A percentile compares a stretch with the other conserved stretches of the same genome.
Conservation (phyloP, 352 stramenopile genomes). For the Globisporangium yorkense region DNA sequence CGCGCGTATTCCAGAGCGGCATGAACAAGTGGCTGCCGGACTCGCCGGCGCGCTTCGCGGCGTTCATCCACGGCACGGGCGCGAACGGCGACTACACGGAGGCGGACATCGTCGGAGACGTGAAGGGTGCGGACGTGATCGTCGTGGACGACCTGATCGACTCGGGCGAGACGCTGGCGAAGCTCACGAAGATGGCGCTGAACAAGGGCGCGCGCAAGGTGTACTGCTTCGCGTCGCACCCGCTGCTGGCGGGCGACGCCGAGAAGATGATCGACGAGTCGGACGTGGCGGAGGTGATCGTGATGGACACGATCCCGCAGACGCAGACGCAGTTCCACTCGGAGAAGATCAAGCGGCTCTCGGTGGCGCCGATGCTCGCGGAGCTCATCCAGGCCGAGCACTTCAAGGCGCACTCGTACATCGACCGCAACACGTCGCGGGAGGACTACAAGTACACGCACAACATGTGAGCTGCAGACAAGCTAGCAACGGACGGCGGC, state of each 20-base stretch:
- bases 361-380: constrained; percentile 83
- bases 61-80: constrained; percentile 75
- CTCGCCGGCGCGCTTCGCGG: constrained; percentile 69
- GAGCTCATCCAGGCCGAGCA: constrained; percentile 90
- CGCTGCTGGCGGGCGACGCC: constrained; percentile 83
- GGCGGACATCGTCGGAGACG: constrained; percentile 86
- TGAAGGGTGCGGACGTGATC: constrained; percentile 87
- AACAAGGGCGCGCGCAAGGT: constrained; percentile 82
- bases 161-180: constrained; percentile 75
- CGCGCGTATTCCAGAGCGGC: constrained; percentile 80
- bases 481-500: too few relatives aligned
- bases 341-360: constrained; percentile 86
- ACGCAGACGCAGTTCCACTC: constrained; percentile 53
- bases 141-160: constrained; percentile 92
- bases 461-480: constrained; percentile 45
- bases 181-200: constrained; percentile 77
- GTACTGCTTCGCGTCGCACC: constrained; percentile 89
- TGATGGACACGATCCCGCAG: constrained; percentile 87
- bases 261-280: constrained; percentile 83
- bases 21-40: constrained; percentile 87
- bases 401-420: constrained; percentile 89
- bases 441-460: constrained; percentile 87
- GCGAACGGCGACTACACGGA: constrained; percentile 46
- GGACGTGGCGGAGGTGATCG: constrained; percentile 79
- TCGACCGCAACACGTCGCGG: constrained; percentile 75